phyloP scores from a whole-genome alignment of 805 yeast genomes.

The Kluyveromyces siamensis region DNA sequence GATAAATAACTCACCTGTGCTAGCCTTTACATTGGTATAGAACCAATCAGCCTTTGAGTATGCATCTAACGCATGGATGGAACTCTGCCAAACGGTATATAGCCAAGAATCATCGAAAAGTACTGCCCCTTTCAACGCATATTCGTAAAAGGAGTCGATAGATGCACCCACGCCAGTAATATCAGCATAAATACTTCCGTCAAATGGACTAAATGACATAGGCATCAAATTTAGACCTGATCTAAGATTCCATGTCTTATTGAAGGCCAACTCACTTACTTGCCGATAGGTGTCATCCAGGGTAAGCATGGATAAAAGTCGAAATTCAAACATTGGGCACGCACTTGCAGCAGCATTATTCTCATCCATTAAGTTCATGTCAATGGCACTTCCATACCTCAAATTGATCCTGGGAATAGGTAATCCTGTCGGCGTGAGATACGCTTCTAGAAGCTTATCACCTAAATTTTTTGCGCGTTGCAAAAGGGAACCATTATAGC shows the following conservation, averaged over 20 bases:
- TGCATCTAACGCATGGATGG: constrained; percentile 49
- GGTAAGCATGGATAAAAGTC: constrained; percentile 64
- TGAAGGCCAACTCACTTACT: constrained; percentile 52
- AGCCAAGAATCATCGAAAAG: constrained; percentile 55
- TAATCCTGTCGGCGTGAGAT: constrained; percentile 49
- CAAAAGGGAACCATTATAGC: constrained; percentile 67
- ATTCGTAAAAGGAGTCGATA: constrained; percentile 83
- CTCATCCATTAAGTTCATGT: constrained; percentile 41
- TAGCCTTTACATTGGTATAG: constrained; percentile 46
- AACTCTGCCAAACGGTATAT: constrained; percentile 45
- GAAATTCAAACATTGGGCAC: constrained; percentile 72
- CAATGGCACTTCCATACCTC: constrained; percentile 40
- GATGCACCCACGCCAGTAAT: constrained; percentile 85
- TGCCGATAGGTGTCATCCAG: constrained; percentile 64
- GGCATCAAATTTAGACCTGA: constrained; percentile 60
- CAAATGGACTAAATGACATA: constrained; percentile 59
- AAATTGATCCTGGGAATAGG: constrained; percentile 80
- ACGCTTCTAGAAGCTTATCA: constrained; percentile 59
- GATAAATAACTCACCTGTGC: constrained; percentile 40
- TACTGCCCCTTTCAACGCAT: constrained; percentile 69
- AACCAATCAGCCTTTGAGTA: constrained; percentile 46
- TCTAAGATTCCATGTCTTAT: constrained; percentile 61
- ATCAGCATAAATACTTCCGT: constrained; percentile 46
- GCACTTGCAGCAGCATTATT: constrained; percentile 88
- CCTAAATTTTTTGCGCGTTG: constrained; percentile 70